Evolutionary conservation across 805 yeast genomes (phyloP).

Genomic region (Candida coquimbonensis): DNA sequence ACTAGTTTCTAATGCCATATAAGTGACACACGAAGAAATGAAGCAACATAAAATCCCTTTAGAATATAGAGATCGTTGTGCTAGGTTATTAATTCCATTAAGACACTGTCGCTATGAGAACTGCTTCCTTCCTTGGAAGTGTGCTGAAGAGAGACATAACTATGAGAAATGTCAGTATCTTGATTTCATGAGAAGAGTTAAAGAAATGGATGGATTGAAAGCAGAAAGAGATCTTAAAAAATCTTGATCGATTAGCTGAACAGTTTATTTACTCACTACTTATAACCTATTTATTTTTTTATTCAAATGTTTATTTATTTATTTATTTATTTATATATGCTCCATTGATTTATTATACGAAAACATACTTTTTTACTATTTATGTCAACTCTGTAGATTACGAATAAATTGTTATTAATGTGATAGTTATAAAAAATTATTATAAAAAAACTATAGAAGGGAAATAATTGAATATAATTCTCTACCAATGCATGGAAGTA

Average conservation of each 20-base stretch:
- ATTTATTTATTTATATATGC: neutral
- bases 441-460: too few species aligned
- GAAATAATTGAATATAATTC: too few species aligned
- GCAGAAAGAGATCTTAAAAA: slow-evolving; percentile 15
- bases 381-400: too few species aligned
- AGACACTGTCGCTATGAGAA: slow-evolving; percentile 56
- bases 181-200: slow-evolving; percentile 75
- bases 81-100: slow-evolving; percentile 51
- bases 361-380: too few species aligned
- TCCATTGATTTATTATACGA: slow-evolving; percentile 2
- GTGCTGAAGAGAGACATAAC: slow-evolving; percentile 70
- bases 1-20: too few species aligned
- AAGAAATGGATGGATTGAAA: slow-evolving; percentile 57
- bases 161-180: slow-evolving; percentile 82
- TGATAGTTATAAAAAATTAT: too few species aligned
- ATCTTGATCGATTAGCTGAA: neutral
- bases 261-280: neutral
- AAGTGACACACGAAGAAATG: slow-evolving; percentile 79
- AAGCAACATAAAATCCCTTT: slow-evolving; percentile 72
- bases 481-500: too few species aligned
- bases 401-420: too few species aligned
- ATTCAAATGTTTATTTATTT: too few species aligned
- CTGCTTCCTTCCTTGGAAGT: slow-evolving; percentile 59
- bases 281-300: neutral
- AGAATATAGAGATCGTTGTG: slow-evolving; percentile 80